A percentile compares a stretch with the other conserved stretches of the same genome.
These are phyloP conservation scores for Leptographium flavum DNA, from an alignment of 2,329 filamentous ascomycete genomes.

Conservation along the genomic window DNA sequence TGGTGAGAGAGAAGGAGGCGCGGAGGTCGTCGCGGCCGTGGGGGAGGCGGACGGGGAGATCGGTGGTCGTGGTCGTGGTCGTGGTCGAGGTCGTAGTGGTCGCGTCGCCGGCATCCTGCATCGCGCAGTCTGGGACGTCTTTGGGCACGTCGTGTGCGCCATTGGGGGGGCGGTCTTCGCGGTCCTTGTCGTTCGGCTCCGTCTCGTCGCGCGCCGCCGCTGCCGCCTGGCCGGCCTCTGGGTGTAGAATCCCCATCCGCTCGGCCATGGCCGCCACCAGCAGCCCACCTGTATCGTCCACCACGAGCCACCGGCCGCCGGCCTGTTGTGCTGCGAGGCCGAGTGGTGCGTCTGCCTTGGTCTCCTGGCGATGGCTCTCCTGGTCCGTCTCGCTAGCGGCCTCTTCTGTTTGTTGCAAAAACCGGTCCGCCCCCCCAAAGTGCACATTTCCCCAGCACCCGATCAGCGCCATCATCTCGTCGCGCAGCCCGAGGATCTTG, in stretches of 20 bases:
- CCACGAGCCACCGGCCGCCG: constrained; percentile 54
- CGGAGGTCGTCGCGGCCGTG: constrained; percentile 35
- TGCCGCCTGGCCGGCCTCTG: constrained; percentile 17
- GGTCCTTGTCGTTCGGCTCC: neutral
- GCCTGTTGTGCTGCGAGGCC: constrained; percentile 1
- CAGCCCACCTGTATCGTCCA: constrained; percentile 78
- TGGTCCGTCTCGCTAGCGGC: neutral
- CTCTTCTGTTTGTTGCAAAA: constrained; percentile 1
- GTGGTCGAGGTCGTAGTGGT: constrained; percentile 12
- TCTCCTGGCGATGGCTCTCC: neutral
- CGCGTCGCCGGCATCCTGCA: neutral
- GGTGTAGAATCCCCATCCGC: constrained; percentile 68
- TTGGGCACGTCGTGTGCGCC: neutral
- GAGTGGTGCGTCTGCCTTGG: too few relatives aligned
- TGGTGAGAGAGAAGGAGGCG: constrained; percentile 53
- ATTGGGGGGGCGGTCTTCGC: neutral
- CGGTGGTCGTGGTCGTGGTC: constrained; percentile 34
- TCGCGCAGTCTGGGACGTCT: neutral
- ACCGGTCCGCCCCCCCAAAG: constrained; percentile 35
- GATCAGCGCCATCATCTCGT: constrained; percentile 69
- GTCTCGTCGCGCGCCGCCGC: neutral
- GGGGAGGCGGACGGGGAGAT: too few relatives aligned
- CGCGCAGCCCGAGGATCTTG: constrained; percentile 73
- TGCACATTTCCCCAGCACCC: constrained; percentile 87
- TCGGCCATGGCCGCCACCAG: constrained; percentile 76